Conservation (phyloP, 129 eudicot species). For the Lactuca sativa region DNA sequence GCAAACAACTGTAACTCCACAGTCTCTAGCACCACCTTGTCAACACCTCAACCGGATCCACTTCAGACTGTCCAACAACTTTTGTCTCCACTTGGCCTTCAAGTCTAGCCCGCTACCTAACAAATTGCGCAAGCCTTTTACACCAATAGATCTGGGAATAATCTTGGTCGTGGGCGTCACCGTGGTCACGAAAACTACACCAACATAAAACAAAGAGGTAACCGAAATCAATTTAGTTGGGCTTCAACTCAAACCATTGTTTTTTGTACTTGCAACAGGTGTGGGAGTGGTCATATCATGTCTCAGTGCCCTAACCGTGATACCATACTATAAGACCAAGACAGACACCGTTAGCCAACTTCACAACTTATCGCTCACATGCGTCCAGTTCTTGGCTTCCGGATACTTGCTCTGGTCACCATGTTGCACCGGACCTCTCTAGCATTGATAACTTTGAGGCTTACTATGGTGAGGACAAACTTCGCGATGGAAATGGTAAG, state of each 20-base stretch:
- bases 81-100: not conserved
- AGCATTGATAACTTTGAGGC: not conserved
- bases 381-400: not conserved
- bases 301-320: conserved; percentile 11
- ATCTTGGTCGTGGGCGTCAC: not conserved
- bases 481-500: not conserved
- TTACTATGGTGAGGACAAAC: not conserved
- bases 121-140: not conserved
- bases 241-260: not conserved
- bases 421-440: not conserved
- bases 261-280: not conserved
- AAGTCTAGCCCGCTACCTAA: not conserved
- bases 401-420: not conserved
- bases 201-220: not conserved
- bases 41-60: not conserved
- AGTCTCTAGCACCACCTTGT: not conserved
- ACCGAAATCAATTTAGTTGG: conserved; percentile 3
- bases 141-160: not conserved
- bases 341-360: not conserved
- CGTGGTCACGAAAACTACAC: not conserved
- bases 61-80: not conserved
- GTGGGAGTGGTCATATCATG: not conserved
- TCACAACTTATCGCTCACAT: not conserved
- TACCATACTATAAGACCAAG: not conserved
- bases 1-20: not conserved